phyloP scores from a whole-genome alignment of 2,329 filamentous ascomycete species.

The Sporothrix inflata region DNA sequence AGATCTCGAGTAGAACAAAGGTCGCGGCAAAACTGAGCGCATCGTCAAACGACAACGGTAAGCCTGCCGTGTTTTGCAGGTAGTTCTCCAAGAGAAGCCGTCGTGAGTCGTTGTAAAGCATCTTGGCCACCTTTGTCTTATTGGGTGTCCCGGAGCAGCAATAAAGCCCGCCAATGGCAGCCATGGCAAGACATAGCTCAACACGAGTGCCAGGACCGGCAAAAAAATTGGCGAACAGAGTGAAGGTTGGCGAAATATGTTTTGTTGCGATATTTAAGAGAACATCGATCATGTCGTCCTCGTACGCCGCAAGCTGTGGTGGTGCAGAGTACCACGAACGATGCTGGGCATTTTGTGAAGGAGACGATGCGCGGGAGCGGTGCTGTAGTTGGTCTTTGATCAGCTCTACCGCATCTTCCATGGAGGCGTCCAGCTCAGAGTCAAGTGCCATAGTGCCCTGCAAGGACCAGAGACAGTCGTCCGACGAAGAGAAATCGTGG shows the following conservation, averaged over 20 bases:
- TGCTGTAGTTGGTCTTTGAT: background rate
- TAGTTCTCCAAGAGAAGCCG: background rate
- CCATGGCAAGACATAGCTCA: background rate
- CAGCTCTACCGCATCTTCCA: background rate
- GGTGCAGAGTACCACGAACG: background rate
- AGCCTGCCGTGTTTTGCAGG: background rate
- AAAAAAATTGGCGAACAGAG: background rate
- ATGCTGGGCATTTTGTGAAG: background rate
- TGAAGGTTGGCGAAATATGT: background rate
- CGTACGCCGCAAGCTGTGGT: background rate
- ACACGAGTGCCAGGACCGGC: background rate
- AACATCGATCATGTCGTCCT: background rate
- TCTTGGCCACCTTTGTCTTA: background rate
- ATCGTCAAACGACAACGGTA: background rate
- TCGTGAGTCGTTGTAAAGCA: background rate
- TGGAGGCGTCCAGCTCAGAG: background rate
- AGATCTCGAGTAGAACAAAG: background rate
- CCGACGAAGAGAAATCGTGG: background rate
- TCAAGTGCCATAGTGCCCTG: background rate
- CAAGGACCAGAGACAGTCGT: background rate
- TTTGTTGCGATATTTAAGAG: background rate
- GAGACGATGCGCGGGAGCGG: background rate
- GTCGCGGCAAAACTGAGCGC: background rate
- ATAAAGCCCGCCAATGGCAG: background rate
- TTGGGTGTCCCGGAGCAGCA: background rate